Evolutionary conservation across 2,329 filamentous ascomycete genomes (phyloP).

Genomic region (Trichoderma breve): DNA sequence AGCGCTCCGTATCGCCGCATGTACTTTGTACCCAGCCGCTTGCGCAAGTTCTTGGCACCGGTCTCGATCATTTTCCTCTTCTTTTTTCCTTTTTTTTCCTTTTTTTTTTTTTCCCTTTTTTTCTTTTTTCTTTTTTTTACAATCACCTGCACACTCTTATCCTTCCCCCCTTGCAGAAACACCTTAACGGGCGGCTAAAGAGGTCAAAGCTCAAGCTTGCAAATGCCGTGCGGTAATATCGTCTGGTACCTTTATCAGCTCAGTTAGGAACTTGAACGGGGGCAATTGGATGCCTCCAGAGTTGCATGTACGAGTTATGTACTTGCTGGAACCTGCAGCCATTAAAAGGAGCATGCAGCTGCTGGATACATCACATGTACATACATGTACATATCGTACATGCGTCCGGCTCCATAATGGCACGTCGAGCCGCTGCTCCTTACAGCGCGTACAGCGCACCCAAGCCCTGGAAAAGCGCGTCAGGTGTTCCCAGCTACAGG

Average conservation of each 20-base stretch:
- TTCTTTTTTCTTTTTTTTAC: background rate
- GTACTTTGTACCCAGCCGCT: background rate
- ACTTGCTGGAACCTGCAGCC: background rate
- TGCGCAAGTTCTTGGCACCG: conserved; percentile 1
- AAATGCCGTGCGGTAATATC: background rate
- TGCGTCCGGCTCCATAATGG: background rate
- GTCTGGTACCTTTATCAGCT: background rate
- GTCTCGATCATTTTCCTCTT: background rate
- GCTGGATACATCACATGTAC: background rate
- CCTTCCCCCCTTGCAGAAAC: background rate
- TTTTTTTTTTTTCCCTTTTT: background rate
- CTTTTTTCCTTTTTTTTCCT: background rate
- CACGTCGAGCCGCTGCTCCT: conserved; percentile 6
- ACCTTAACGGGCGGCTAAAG: background rate
- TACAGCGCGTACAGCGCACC: conserved; percentile 11
- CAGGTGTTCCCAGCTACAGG: conserved; percentile 14
- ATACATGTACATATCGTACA: background rate
- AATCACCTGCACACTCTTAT: background rate
- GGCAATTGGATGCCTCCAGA: background rate
- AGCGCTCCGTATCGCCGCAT: background rate
- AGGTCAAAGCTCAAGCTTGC: background rate
- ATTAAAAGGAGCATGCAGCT: conserved; percentile 12
- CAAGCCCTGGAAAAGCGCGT: conserved; percentile 16
- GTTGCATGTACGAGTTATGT: background rate
- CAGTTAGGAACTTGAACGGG: background rate